Percentiles rank a stretch among this genome's conserved stretches.
Evolutionary conservation across 2,329 filamentous ascomycete genomes (phyloP).

Genomic region (Alternaria incomplexa): DNA sequence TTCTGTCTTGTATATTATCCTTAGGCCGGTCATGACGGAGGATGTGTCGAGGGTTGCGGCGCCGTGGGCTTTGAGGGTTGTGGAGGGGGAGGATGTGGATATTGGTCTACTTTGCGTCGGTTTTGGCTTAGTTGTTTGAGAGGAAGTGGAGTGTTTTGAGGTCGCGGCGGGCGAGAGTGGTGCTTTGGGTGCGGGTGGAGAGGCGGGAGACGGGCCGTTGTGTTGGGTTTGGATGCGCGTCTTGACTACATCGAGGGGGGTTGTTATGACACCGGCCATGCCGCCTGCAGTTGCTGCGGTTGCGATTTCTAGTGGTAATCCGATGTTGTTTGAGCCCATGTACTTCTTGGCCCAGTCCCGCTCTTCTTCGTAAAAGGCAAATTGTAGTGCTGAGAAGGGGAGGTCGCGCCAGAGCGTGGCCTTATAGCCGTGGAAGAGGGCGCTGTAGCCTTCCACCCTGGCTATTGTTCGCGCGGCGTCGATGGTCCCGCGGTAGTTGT

Average conservation of each 20-base stretch:
- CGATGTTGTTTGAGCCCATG: conserved; percentile 82
- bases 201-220: conserved; percentile 48
- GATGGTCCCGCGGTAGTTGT: conserved; percentile 88
- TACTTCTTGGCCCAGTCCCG: conserved; percentile 80
- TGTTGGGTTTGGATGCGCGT: conserved; percentile 95
- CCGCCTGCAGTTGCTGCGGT: conserved; percentile 91
- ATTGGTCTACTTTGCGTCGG: conserved; percentile 67
- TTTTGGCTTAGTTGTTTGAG: conserved; percentile 31
- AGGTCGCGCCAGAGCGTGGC: conserved; percentile 93
- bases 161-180: conserved; percentile 25
- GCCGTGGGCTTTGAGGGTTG: conserved; percentile 78
- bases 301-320: conserved; percentile 80
- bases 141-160: conserved; percentile 40
- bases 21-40: conserved; percentile 82
- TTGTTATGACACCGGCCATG: conserved; percentile 91
- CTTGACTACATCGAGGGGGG: conserved; percentile 96
- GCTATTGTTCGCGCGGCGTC: conserved; percentile 88
- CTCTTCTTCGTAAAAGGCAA: conserved; percentile 97
- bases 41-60: conserved; percentile 85
- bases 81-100: conserved; percentile 88
- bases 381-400: conserved; percentile 94
- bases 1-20: conserved; percentile 88
- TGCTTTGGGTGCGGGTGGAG: conserved; percentile 21
- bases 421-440: conserved; percentile 96
- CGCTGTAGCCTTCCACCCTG: conserved; percentile 78